These are phyloP conservation scores for Penicillium occitanis DNA, from an alignment of 2,329 filamentous ascomycete genomes.

Conservation along the genomic window DNA sequence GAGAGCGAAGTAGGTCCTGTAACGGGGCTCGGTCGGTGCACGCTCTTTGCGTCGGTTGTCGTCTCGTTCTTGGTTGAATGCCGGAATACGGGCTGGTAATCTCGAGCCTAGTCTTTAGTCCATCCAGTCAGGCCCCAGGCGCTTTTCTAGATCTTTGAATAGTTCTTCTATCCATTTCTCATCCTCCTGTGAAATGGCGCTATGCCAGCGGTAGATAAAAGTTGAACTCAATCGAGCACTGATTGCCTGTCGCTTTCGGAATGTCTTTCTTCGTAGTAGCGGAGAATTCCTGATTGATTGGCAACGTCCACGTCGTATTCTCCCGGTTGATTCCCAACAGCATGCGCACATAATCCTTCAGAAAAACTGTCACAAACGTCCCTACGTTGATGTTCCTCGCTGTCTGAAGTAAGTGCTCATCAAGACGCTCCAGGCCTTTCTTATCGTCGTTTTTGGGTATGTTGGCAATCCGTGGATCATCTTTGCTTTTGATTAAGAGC, in stretches of 20 bases:
- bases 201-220: constrained; percentile 54
- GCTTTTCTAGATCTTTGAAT: constrained; percentile 17
- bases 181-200: constrained; percentile 45
- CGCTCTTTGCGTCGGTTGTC: not conserved
- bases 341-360: constrained; percentile 38
- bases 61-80: not conserved
- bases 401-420: constrained; percentile 39
- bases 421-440: constrained; percentile 39
- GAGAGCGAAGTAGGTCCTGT: not conserved
- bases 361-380: constrained; percentile 36
- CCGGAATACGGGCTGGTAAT: not conserved
- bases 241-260: constrained; percentile 50
- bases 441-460: constrained; percentile 29
- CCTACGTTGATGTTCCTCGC: constrained; percentile 35
- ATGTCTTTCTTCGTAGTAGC: constrained; percentile 36
- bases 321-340: constrained; percentile 21
- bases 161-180: constrained; percentile 45
- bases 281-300: constrained; percentile 14
- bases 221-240: constrained; percentile 55
- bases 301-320: constrained; percentile 1
- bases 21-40: not conserved
- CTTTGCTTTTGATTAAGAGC: constrained; percentile 47
- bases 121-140: not conserved
- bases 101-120: not conserved
- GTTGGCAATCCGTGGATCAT: constrained; percentile 30